These are phyloP conservation scores for Ceratocystis ficicola DNA, from an alignment of 2,329 filamentous ascomycete genomes.

Conservation along the genomic window DNA sequence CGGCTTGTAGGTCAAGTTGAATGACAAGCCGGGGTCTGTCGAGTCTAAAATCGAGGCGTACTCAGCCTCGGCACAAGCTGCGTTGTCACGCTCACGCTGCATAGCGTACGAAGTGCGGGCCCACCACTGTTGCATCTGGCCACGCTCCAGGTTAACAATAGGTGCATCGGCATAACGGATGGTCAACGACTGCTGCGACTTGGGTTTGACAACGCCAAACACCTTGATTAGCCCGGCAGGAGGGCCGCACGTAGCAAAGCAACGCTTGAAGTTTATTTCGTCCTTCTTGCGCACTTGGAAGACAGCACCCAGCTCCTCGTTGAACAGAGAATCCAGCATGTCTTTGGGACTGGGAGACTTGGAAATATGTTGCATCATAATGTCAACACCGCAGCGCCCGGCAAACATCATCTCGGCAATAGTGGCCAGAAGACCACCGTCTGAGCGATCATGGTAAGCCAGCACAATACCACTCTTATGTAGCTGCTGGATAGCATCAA, in stretches of 20 bases:
- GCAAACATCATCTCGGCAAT: conserved; percentile 97
- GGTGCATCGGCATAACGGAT: conserved; percentile 59
- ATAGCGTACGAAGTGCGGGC: conserved; percentile 77
- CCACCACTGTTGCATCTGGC: conserved; percentile 77
- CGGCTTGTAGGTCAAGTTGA: conserved; percentile 69
- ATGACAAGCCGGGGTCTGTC: conserved; percentile 69
- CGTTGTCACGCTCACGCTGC: conserved; percentile 83
- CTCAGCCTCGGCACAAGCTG: conserved; percentile 73
- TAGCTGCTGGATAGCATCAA: conserved; percentile 63
- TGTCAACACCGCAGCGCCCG: conserved; percentile 73
- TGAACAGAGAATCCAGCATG: conserved; percentile 73
- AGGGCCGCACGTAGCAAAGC: conserved; percentile 82
- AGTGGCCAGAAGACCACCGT: conserved; percentile 83
- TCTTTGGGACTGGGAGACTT: conserved; percentile 50
- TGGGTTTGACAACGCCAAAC: conserved; percentile 63
- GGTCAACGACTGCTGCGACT: conserved; percentile 60
- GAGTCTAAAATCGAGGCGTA: conserved; percentile 62
- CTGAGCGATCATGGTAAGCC: conserved; percentile 88
- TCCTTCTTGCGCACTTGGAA: conserved; percentile 86
- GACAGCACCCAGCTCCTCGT: conserved; percentile 87
- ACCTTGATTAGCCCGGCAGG: conserved; percentile 70
- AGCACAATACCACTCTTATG: conserved; percentile 55
- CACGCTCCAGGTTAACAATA: conserved; percentile 56
- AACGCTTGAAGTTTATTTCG: conserved; percentile 73
- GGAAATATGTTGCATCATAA: conserved; percentile 65